Percentiles rank a stretch among this genome's conserved stretches.
Evolutionary conservation across 306 rosid genomes (phyloP).

Genomic region (Prunus armeniaca): DNA sequence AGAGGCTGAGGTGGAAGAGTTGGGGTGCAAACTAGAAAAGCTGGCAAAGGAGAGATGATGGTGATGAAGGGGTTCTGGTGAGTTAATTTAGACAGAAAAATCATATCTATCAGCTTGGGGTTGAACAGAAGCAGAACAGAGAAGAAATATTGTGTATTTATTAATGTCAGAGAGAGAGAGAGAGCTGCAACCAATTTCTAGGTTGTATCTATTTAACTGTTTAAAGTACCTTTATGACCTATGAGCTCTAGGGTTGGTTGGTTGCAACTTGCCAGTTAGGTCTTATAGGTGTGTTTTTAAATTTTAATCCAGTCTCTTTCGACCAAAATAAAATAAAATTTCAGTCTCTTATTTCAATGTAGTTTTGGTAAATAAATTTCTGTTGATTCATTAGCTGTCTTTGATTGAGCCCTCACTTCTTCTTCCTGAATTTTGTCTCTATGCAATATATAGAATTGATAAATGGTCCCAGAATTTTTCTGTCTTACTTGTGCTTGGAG

Average conservation of each 20-base stretch:
- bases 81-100: conserved; percentile 26
- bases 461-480: conserved; percentile 22
- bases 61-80: conserved; percentile 19
- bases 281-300: conserved; percentile 9
- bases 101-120: conserved; percentile 34
- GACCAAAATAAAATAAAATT: neutral
- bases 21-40: neutral
- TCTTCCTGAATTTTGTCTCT: neutral
- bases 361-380: neutral
- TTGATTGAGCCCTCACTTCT: neutral
- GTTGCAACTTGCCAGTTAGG: neutral
- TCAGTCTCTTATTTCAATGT: neutral
- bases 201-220: conserved; percentile 21
- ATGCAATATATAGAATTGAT: neutral
- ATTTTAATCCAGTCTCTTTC: neutral
- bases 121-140: conserved; percentile 14
- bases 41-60: conserved; percentile 18
- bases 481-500: conserved; percentile 19
- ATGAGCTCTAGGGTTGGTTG: conserved; percentile 1
- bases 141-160: conserved; percentile 21
- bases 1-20: conserved; percentile 15
- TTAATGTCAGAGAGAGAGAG: conserved; percentile 13
- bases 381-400: conserved; percentile 1
- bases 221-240: conserved; percentile 8
- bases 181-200: neutral